These are phyloP conservation scores for Pyrenochaeta sp. DNA, from an alignment of 2,329 filamentous ascomycete species.

Conservation along the genomic window DNA sequence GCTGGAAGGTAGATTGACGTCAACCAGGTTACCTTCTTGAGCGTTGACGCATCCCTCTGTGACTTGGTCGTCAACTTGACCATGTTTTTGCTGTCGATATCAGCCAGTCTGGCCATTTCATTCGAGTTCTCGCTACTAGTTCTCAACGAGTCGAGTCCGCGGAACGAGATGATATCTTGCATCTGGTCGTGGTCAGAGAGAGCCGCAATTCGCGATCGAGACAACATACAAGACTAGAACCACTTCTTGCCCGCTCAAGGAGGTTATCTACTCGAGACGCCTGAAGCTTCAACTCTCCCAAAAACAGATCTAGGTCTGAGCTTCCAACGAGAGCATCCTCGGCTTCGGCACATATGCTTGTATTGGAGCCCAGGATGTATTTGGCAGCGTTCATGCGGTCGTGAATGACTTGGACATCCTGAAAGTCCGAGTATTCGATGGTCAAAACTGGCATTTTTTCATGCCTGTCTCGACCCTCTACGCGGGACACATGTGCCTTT, in stretches of 20 bases:
- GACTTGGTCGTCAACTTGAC: conserved; percentile 15
- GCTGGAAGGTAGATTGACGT: conserved; percentile 19
- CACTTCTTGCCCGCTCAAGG: conserved; percentile 9
- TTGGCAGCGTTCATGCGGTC: conserved; percentile 10
- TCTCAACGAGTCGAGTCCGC: conserved; percentile 9
- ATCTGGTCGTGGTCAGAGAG: conserved; percentile 4
- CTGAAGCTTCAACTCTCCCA: conserved; percentile 4
- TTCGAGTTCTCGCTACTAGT: conserved; percentile 11
- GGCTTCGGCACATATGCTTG: conserved; percentile 2
- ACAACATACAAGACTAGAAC: conserved; percentile 4
- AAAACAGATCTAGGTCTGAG: conserved; percentile 1
- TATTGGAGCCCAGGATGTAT: conserved; percentile 7
- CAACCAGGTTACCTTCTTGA: conserved; percentile 20
- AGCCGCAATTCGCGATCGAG: neutral
- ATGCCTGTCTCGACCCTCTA: conserved; percentile 1
- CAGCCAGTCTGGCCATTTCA: conserved; percentile 10
- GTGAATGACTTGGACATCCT: conserved; percentile 15
- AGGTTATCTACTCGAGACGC: conserved; percentile 5
- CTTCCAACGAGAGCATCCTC: neutral
- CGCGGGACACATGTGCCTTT: conserved; percentile 11
- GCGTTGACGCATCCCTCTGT: conserved; percentile 10
- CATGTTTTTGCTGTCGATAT: conserved; percentile 15
- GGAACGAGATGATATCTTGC: conserved; percentile 15
- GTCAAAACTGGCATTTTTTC: conserved; percentile 3
- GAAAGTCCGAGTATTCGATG: conserved; percentile 10